Conservation (phyloP, 768 basidiomycete genomes). For the Russula griseocarnosa region DNA sequence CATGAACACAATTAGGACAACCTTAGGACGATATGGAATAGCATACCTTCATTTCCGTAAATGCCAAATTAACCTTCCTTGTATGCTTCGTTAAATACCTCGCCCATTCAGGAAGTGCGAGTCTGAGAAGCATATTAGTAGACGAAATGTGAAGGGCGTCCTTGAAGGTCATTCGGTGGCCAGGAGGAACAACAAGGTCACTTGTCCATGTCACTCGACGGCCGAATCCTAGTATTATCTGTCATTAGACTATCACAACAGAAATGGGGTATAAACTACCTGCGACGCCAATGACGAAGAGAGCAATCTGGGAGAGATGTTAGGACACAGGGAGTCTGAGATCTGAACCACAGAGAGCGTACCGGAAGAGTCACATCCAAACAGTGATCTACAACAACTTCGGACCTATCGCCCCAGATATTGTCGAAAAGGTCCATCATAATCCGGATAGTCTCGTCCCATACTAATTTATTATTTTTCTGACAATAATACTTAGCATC, state of each 20-base stretch:
- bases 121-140: conserved; percentile 37
- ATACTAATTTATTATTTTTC: conserved; percentile 41
- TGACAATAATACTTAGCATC: conserved; percentile 10
- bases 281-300: conserved; percentile 53
- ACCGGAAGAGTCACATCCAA: conserved; percentile 56
- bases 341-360: conserved; percentile 14
- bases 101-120: conserved; percentile 41
- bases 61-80: conserved; percentile 38
- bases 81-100: conserved; percentile 37
- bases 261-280: conserved; percentile 26
- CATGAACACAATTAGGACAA: too few species aligned
- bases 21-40: too few species aligned
- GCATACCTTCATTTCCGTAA: conserved; percentile 43
- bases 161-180: conserved; percentile 48
- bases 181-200: conserved; percentile 38
- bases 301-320: conserved; percentile 41
- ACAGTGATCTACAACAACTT: conserved; percentile 44
- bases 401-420: conserved; percentile 44
- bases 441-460: conserved; percentile 38
- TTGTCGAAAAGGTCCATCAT: conserved; percentile 37
- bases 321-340: neutral
- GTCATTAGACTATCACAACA: neutral
- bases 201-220: conserved; percentile 48
- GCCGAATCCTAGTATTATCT: conserved; percentile 42
- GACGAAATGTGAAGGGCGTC: conserved; percentile 45